A percentile compares a stretch with the other conserved stretches of the same genome.
Conservation (phyloP, 2,329 filamentous ascomycete species). For the Bipolaris zeicola region DNA sequence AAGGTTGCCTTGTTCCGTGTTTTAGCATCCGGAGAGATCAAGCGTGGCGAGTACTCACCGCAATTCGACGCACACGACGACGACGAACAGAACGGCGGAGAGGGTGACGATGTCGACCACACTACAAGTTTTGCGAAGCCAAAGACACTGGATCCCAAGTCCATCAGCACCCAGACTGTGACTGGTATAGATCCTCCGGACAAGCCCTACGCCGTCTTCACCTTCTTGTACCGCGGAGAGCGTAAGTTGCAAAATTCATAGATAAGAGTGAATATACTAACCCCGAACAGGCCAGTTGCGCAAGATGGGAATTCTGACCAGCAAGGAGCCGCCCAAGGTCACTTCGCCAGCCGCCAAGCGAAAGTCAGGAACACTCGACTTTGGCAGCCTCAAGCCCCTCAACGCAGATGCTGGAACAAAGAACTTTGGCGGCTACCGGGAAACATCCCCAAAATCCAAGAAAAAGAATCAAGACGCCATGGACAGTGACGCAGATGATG, state of each 20-base stretch:
- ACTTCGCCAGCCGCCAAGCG: conserved; percentile 72
- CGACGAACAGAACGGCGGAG: conserved; percentile 70
- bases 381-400: conserved; percentile 81
- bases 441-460: conserved; percentile 59
- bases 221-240: conserved; percentile 95
- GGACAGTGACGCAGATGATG: conserved; percentile 77
- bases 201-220: conserved; percentile 95
- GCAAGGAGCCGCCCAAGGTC: conserved; percentile 63
- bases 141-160: conserved; percentile 93
- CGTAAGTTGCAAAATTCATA: conserved; percentile 64
- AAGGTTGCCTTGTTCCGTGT: conserved; percentile 97
- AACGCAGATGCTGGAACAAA: conserved; percentile 81
- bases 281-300: conserved; percentile 76
- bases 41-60: conserved; percentile 95
- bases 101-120: conserved; percentile 86
- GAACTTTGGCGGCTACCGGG: conserved; percentile 87
- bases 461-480: conserved; percentile 62
- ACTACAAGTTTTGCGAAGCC: conserved; percentile 98
- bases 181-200: conserved; percentile 96
- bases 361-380: conserved; percentile 82
- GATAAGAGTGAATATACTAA: conserved; percentile 15
- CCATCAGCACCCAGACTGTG: conserved; percentile 98
- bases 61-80: conserved; percentile 98
- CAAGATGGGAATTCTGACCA: conserved; percentile 88
- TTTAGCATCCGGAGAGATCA: conserved; percentile 93